Percentiles rank a stretch among this genome's conserved stretches.
Evolutionary conservation across 495 filamentous ascomycete genomes (phyloP).

Genomic region (Daldinia concentrica): DNA sequence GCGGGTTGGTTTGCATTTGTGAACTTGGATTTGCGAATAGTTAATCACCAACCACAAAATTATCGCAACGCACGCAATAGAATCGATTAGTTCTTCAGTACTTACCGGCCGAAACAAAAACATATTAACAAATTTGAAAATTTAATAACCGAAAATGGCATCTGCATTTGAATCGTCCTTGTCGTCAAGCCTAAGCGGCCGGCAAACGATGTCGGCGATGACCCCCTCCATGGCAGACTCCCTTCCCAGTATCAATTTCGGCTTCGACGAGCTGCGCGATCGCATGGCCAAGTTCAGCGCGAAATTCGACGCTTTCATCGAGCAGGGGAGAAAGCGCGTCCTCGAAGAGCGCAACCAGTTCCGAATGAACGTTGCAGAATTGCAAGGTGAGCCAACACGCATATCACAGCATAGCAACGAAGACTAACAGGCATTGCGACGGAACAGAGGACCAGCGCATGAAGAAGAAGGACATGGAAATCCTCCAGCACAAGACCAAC

Average conservation of each 20-base stretch:
- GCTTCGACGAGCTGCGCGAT: constrained; percentile 93
- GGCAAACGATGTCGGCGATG: constrained; percentile 65
- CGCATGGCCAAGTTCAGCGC: constrained; percentile 94
- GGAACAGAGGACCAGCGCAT: constrained; percentile 84
- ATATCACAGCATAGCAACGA: not conserved
- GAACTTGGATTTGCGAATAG: constrained; percentile 3
- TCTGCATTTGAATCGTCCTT: constrained; percentile 79
- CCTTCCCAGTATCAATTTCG: constrained; percentile 91
- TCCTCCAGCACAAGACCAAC: constrained; percentile 76
- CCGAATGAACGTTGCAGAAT: constrained; percentile 84
- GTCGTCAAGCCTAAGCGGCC: constrained; percentile 74
- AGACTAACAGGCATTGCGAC: not conserved
- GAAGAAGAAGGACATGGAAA: constrained; percentile 87
- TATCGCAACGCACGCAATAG: constrained; percentile 18
- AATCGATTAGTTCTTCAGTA: constrained; percentile 4
- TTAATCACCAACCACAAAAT: constrained; percentile 14
- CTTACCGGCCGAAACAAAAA: not conserved
- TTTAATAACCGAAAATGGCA: constrained; percentile 60
- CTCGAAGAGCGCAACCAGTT: constrained; percentile 95
- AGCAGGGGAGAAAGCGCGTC: constrained; percentile 85
- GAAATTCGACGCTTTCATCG: constrained; percentile 93
- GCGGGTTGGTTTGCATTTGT: not conserved
- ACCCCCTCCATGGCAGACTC: constrained; percentile 72
- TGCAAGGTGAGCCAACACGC: constrained; percentile 71
- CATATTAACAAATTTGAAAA: not conserved